A percentile compares a stretch with the other conserved stretches of the same genome.
phyloP scores from a whole-genome alignment of 352 stramenopile genomes.

The Globisporangium alternatum region DNA sequence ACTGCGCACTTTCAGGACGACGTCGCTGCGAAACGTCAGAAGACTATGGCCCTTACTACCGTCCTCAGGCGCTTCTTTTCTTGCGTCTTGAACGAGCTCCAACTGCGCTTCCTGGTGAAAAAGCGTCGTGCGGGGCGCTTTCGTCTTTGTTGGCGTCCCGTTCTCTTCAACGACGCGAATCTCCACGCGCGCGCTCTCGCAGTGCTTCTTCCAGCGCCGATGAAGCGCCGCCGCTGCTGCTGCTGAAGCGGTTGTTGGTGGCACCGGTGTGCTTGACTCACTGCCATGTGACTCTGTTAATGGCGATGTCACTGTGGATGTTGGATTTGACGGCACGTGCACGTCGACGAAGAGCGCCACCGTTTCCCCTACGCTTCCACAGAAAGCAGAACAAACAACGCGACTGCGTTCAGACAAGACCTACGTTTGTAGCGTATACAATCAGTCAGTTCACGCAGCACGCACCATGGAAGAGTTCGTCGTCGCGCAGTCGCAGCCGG shows the following conservation, averaged over 20 bases:
- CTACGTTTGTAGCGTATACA: neutral
- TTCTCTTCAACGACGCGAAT: slow-evolving; percentile 41
- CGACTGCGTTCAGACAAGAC: neutral
- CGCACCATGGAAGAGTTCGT: slow-evolving; percentile 68
- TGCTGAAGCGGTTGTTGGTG: neutral
- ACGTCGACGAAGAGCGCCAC: slow-evolving; percentile 39
- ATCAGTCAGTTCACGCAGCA: neutral
- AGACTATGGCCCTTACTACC: slow-evolving; percentile 1
- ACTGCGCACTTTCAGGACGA: slow-evolving; percentile 57
- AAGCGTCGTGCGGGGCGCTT: slow-evolving; percentile 29
- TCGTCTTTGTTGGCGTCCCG: neutral
- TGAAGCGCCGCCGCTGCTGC: slow-evolving; percentile 10
- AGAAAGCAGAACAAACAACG: neutral
- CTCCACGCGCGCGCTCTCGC: slow-evolving; percentile 45
- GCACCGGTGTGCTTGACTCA: neutral
- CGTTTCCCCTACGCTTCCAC: slow-evolving; percentile 31
- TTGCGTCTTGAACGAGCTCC: slow-evolving; percentile 22
- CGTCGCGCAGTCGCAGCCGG: slow-evolving; percentile 43
- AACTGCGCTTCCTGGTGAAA: slow-evolving; percentile 64
- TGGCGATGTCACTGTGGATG: neutral
- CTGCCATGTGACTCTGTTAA: neutral
- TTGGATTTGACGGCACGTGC: slow-evolving; percentile 17
- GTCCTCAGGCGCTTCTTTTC: neutral
- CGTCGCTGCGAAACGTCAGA: slow-evolving; percentile 36
- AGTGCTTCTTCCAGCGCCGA: slow-evolving; percentile 39